A percentile compares a stretch with the other conserved stretches of the same genome.
Evolutionary conservation across 768 basidiomycete genomes (phyloP).

Genomic region (Panus rudis): DNA sequence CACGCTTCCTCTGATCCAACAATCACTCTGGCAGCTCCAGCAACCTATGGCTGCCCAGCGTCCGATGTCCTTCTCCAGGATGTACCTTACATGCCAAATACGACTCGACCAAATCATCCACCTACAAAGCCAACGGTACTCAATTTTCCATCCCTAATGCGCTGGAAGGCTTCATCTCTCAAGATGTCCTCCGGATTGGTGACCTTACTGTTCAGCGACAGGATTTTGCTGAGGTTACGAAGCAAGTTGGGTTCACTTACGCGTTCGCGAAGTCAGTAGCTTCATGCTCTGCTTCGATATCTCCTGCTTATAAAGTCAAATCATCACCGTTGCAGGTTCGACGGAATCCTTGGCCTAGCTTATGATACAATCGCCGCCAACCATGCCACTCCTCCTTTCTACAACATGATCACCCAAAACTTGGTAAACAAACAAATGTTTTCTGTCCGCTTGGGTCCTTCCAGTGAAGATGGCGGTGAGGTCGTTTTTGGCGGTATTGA

Average conservation of each 20-base stretch:
- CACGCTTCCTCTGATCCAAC: too few relatives aligned
- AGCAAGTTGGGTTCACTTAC: constrained; percentile 95
- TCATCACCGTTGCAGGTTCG: constrained; percentile 70
- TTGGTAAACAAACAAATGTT: constrained; percentile 85
- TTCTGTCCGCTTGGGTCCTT: constrained; percentile 86
- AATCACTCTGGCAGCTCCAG: constrained; percentile 48
- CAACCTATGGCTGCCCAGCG: constrained; percentile 92
- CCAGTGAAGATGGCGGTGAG: constrained; percentile 86
- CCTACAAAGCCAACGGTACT: constrained; percentile 87
- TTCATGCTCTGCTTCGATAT: not conserved
- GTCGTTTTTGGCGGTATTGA: constrained; percentile 92
- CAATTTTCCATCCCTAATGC: constrained; percentile 90
- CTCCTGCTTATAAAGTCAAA: not conserved
- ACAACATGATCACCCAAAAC: constrained; percentile 78
- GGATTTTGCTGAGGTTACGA: constrained; percentile 92
- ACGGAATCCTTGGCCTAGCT: constrained; percentile 89
- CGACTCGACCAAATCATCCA: constrained; percentile 67
- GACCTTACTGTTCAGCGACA: constrained; percentile 69
- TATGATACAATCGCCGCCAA: constrained; percentile 97
- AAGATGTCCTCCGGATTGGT: constrained; percentile 73
- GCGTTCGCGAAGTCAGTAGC: constrained; percentile 86
- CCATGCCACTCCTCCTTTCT: constrained; percentile 88
- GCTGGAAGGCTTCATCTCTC: constrained; percentile 93
- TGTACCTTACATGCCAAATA: constrained; percentile 95
- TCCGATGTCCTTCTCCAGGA: constrained; percentile 76